Base-by-base conservation (phyloP, 2,329 filamentous ascomycete species). In the Sporothrix mexicana region DNA sequence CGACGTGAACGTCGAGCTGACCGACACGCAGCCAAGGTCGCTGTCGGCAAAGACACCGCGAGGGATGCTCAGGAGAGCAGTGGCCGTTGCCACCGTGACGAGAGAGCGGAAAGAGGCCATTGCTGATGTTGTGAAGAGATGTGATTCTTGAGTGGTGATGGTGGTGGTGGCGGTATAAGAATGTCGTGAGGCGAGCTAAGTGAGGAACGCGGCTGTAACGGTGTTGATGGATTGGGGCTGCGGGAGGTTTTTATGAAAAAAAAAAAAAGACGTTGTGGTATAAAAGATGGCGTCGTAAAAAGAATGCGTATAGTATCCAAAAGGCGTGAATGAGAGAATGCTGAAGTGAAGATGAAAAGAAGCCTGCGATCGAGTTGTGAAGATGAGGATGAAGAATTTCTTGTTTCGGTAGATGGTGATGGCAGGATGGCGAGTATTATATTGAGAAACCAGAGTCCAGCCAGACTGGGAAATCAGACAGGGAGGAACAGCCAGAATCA, bases 1-100 rank as follows among this genome's bases (percentile, higher is more conserved):
- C 8, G 72, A 36, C 8, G 55, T 49, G 67, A 76, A 75, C 45
- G 55, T 75, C 1, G 75, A 76, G 74, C 73, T 76, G 70, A 76
- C 69, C 10, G 45, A 15, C 8, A 76, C 75, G 30, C 75, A 76
- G 70, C 75, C 75, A 5, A 76, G 73, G 20, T 45, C 70, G 20
- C 51, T 55, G 23, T 73, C 73, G 12, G 74, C 74, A 15, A 55
- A 70, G 8, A 70, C 73, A n/a, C 61, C 53, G 4, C 41, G 59
- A 3, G 73, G 71, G 15, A 72, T 15, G 17, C 67, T 64, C 47
- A 75, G 47, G 7, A 76, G 68, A n/a, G 64, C 45, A 1, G 70
- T 69, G 17, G 59, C 69, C 20, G 69, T 49, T 4, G 73, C 72
- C 43, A 71, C 23, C 41, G 57, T 62, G 45, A 75, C 55, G 23